Conservation (phyloP, 164 flowering plant species). For the Litsea cubeba region DNA sequence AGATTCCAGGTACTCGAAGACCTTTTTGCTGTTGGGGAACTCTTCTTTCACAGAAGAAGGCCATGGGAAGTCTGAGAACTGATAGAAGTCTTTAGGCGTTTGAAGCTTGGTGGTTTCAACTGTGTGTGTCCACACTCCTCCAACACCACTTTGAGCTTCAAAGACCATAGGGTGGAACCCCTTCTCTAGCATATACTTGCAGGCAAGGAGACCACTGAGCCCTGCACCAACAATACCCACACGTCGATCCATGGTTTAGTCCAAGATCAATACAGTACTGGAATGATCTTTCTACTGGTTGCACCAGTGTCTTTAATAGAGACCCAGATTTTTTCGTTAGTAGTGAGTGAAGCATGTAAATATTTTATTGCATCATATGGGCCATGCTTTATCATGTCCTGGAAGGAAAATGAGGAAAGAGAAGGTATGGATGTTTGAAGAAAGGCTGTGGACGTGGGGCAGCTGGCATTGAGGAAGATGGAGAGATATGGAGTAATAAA, state of each 20-base stretch:
- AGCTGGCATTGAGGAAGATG: no score
- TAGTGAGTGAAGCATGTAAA: no score
- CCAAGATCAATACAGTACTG: no score
- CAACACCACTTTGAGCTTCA: slow-evolving; percentile 16
- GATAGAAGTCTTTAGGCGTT: slow-evolving; percentile 35
- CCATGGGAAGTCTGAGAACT: slow-evolving; percentile 74
- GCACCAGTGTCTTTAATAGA: no score
- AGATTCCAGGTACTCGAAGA: slow-evolving; percentile 42
- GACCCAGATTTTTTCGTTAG: no score
- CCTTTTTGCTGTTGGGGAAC: slow-evolving; percentile 38
- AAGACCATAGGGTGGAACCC: slow-evolving; percentile 46
- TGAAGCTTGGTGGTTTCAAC: slow-evolving; percentile 49
- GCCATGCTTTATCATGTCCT: no score
- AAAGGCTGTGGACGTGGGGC: no score
- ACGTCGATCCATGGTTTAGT: slow-evolving; percentile 24
- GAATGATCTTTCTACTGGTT: no score
- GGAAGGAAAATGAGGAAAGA: no score
- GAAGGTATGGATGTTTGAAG: no score
- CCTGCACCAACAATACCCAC: slow-evolving; percentile 72
- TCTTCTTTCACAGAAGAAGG: slow-evolving; percentile 33
- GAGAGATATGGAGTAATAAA: no score
- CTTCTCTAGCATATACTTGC: slow-evolving; percentile 46
- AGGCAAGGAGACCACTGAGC: slow-evolving; percentile 62
- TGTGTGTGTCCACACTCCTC: slow-evolving; percentile 43
- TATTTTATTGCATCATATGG: no score